A percentile compares a stretch with the other conserved stretches of the same genome.
These are phyloP conservation scores for Cucurbita maxima DNA, from an alignment of 306 rosid genomes.

Conservation along the genomic window DNA sequence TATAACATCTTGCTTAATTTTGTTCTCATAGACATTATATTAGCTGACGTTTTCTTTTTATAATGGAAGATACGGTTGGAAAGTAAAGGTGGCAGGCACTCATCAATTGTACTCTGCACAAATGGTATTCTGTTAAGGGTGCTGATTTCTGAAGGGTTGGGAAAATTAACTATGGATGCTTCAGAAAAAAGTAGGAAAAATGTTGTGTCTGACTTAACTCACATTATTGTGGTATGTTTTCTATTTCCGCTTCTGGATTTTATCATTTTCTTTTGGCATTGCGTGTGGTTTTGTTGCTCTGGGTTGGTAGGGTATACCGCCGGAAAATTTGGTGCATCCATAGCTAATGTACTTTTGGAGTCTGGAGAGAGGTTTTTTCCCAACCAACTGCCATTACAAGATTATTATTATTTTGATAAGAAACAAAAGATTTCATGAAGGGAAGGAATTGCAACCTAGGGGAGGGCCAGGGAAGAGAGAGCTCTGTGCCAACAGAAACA, in stretches of 20 bases:
- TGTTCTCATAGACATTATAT: not conserved
- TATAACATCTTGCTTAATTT: not conserved
- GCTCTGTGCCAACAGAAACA: not conserved
- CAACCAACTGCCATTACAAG: not conserved
- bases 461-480: not conserved
- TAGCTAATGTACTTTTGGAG: not conserved
- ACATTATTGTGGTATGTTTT: conserved; percentile 70
- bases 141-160: conserved; percentile 40
- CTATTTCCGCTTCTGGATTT: conserved; percentile 1
- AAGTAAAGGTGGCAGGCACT: conserved; percentile 63
- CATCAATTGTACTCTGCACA: conserved; percentile 83
- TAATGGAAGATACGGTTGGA: conserved; percentile 77
- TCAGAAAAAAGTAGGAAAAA: conserved; percentile 16
- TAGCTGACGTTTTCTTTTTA: conserved; percentile 4
- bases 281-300: not conserved
- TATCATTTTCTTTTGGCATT: not conserved
- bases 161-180: conserved; percentile 12
- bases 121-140: conserved; percentile 75
- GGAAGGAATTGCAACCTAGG: not conserved
- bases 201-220: conserved; percentile 46
- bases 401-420: not conserved
- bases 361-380: not conserved
- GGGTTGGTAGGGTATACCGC: not conserved
- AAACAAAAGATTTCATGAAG: not conserved
- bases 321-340: not conserved